phyloP scores from a whole-genome alignment of 192 early-diverging fungal genomes.

The Powellomyces hirtus region DNA sequence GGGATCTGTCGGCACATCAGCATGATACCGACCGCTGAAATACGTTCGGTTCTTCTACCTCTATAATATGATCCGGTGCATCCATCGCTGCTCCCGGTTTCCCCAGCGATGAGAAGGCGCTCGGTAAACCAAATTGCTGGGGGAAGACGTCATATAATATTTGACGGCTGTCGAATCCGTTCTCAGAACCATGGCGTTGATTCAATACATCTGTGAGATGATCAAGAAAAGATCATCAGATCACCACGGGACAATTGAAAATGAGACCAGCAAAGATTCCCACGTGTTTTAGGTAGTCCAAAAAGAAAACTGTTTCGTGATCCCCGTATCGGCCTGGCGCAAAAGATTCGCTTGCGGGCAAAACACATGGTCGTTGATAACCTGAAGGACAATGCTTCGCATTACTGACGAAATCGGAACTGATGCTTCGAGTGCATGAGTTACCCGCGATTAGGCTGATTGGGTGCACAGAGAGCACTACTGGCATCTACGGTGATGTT shows the following conservation, averaged over 20 bases:
- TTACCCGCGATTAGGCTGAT: no score
- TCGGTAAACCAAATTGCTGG: constrained; percentile 4
- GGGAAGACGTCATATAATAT: neutral
- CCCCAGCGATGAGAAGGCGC: neutral
- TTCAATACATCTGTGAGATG: neutral
- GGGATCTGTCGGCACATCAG: no score
- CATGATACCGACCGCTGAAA: no score
- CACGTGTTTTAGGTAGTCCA: constrained; percentile 35
- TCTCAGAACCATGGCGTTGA: neutral
- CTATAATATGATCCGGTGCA: no score
- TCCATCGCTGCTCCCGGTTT: neutral
- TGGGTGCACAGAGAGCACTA: no score
- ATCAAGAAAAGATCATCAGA: neutral
- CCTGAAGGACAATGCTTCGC: no score
- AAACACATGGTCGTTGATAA: constrained; percentile 10
- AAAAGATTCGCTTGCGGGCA: constrained; percentile 33
- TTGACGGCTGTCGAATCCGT: neutral
- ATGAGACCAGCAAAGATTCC: neutral
- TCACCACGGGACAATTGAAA: neutral
- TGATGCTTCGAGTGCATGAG: no score
- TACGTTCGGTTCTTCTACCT: no score
- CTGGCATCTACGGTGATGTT: no score
- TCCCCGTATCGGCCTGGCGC: constrained; percentile 23
- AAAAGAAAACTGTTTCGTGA: constrained; percentile 7
- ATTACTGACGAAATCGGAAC: neutral